Percentiles rank a stretch among this genome's conserved stretches.
Evolutionary conservation across 1,284 basidiomycete species (phyloP).

Genomic region (Tilletia horrida): DNA sequence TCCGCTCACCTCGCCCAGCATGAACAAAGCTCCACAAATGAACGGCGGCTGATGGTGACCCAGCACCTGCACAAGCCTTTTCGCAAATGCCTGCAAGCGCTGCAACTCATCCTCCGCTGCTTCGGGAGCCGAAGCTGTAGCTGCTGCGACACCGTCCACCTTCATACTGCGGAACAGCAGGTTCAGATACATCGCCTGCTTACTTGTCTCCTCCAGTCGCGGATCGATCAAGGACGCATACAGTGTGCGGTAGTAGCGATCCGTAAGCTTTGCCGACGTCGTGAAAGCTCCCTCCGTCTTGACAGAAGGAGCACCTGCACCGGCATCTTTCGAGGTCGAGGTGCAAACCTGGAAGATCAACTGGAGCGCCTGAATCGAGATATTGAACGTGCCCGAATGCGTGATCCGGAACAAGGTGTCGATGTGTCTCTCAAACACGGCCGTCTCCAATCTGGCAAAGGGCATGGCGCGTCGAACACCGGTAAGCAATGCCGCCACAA

Average conservation of each 20-base stretch:
- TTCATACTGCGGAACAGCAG: slow-evolving; percentile 71
- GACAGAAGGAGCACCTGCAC: slow-evolving; percentile 21
- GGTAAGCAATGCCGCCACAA: slow-evolving; percentile 85
- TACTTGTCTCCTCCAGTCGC: slow-evolving; percentile 77
- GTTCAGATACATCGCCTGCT: slow-evolving; percentile 97
- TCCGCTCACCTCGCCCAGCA: slow-evolving; percentile 54
- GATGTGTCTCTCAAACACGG: slow-evolving; percentile 80
- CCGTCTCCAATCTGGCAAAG: slow-evolving; percentile 67
- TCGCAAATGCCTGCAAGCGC: slow-evolving; percentile 77
- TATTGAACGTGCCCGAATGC: slow-evolving; percentile 86
- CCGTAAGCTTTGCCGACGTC: slow-evolving; percentile 55
- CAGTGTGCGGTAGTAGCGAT: slow-evolving; percentile 82
- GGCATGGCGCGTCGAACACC: slow-evolving; percentile 94
- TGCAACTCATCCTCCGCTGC: slow-evolving; percentile 64
- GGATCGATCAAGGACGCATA: slow-evolving; percentile 84
- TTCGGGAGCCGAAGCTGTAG: not conserved
- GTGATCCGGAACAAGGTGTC: slow-evolving; percentile 93
- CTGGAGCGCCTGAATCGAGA: slow-evolving; percentile 86
- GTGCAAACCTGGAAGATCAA: slow-evolving; percentile 78
- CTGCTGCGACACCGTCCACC: not conserved
- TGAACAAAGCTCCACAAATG: slow-evolving; percentile 76
- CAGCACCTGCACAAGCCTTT: slow-evolving; percentile 81
- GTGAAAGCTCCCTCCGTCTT: slow-evolving; percentile 16
- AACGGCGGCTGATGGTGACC: slow-evolving; percentile 77
- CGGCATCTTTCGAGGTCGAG: slow-evolving; percentile 22